These are phyloP conservation scores for Leishmania tarentolae DNA, from an alignment of 208 protist species.

Conservation along the genomic window DNA sequence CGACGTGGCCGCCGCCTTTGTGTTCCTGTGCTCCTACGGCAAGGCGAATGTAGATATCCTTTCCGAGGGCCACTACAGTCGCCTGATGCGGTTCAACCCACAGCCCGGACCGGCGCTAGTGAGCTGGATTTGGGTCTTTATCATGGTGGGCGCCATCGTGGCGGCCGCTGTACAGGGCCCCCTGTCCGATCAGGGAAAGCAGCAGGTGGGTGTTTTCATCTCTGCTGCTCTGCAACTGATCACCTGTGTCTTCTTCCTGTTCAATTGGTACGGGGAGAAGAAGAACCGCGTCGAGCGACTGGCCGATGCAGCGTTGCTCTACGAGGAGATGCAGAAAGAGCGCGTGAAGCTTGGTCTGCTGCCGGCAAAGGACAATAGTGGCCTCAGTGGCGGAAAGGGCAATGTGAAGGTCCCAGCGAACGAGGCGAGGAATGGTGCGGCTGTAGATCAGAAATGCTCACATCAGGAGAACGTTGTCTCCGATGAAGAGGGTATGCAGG, in stretches of 20 bases:
- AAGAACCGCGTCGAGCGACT: conserved; percentile 53
- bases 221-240: conserved; percentile 55
- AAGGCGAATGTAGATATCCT: conserved; percentile 82
- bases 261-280: conserved; percentile 71
- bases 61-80: conserved; percentile 79
- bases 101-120: conserved; percentile 53
- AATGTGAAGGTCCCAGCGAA: background rate
- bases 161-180: conserved; percentile 47
- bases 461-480: background rate
- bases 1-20: conserved; percentile 40
- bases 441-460: background rate
- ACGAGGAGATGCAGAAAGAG: conserved; percentile 36
- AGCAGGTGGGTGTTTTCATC: conserved; percentile 51
- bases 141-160: conserved; percentile 56
- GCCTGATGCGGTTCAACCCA: conserved; percentile 54
- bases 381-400: background rate
- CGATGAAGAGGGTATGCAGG: conserved; percentile 12
- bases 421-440: background rate
- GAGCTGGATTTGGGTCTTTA: conserved; percentile 69
- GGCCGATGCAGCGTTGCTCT: conserved; percentile 39
- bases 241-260: conserved; percentile 47
- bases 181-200: conserved; percentile 41
- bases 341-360: conserved; percentile 25
- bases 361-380: background rate
- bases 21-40: conserved; percentile 56